A percentile compares a stretch with the other conserved stretches of the same genome.
These are phyloP conservation scores for Maudiozyma turicensis DNA, from an alignment of 805 yeast species.

Conservation along the genomic window DNA sequence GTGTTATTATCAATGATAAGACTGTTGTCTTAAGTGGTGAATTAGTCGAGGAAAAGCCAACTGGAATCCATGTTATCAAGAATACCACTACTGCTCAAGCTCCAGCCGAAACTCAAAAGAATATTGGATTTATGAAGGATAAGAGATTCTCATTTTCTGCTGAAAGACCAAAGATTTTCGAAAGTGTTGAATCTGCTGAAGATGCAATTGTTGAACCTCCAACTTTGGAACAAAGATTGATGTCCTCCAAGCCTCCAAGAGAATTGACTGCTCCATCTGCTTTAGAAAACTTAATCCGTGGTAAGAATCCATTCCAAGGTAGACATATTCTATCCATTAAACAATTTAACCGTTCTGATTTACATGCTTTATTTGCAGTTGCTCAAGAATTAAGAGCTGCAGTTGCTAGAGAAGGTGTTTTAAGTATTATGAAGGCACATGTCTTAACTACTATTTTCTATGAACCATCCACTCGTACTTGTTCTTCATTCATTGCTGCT, in stretches of 20 bases:
- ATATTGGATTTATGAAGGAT: background rate
- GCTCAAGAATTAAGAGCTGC: constrained; percentile 97
- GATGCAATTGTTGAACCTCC: constrained; percentile 44
- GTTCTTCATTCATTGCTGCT: constrained; percentile 96
- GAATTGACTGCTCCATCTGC: constrained; percentile 73
- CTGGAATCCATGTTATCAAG: constrained; percentile 49
- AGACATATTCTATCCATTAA: constrained; percentile 81
- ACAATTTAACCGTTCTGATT: constrained; percentile 76
- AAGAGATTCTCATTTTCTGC: constrained; percentile 43
- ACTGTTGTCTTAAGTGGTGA: constrained; percentile 82
- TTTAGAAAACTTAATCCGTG: constrained; percentile 63
- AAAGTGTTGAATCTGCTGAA: constrained; percentile 34
- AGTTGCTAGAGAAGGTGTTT: constrained; percentile 91
- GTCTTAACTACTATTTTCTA: constrained; percentile 91
- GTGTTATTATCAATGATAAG: constrained; percentile 70
- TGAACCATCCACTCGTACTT: constrained; percentile 97
- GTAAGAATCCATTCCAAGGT: constrained; percentile 83
- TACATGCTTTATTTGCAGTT: constrained; percentile 88
- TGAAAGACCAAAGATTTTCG: constrained; percentile 31
- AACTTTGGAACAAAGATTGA: constrained; percentile 37
- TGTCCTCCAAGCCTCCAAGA: constrained; percentile 63
- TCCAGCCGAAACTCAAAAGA: constrained; percentile 28
- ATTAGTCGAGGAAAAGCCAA: constrained; percentile 47
- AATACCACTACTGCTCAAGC: constrained; percentile 30
- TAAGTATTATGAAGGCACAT: constrained; percentile 84